Evolutionary conservation across 208 protist species (phyloP).

Genomic region (Leishmania braziliensis): DNA sequence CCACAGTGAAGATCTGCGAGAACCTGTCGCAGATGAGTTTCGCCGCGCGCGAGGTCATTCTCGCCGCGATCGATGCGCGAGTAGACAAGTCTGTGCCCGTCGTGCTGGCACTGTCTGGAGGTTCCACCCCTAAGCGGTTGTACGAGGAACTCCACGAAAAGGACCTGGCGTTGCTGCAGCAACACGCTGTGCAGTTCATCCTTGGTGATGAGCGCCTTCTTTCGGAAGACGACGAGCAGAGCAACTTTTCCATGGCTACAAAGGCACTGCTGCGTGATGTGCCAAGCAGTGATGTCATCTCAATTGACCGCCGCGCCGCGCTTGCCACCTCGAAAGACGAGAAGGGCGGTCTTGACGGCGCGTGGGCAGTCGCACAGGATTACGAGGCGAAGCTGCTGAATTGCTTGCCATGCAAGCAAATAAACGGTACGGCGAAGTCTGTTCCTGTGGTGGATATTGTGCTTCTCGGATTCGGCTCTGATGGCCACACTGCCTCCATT

Average conservation of each 20-base stretch:
- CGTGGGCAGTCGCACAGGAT: conserved; percentile 40
- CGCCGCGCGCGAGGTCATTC: conserved; percentile 47
- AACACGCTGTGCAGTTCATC: conserved; percentile 53
- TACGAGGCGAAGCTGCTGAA: conserved; percentile 40
- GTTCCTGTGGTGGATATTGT: conserved; percentile 74
- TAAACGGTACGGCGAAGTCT: conserved; percentile 2
- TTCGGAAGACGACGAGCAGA: conserved; percentile 43
- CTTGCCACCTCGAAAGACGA: conserved; percentile 33
- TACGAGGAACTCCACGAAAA: conserved; percentile 52
- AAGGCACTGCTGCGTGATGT: conserved; percentile 60
- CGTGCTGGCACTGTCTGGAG: conserved; percentile 75
- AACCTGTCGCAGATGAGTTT: conserved; percentile 38
- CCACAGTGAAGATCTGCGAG: conserved; percentile 43
- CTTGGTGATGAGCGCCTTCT: conserved; percentile 78
- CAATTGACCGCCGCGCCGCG: conserved; percentile 41
- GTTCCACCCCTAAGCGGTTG: conserved; percentile 67
- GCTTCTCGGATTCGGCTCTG: conserved; percentile 77
- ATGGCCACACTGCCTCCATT: conserved; percentile 86
- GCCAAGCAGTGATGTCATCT: conserved; percentile 42
- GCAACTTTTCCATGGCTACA: conserved; percentile 72
- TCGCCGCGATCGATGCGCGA: conserved; percentile 21
- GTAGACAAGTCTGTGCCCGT: conserved; percentile 15
- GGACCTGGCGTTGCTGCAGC: conserved; percentile 44
- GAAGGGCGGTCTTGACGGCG: conserved; percentile 38
- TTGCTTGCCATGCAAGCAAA: conserved; percentile 9